Conservation (phyloP, 768 basidiomycete genomes). For the Wakefieldia striispora region DNA sequence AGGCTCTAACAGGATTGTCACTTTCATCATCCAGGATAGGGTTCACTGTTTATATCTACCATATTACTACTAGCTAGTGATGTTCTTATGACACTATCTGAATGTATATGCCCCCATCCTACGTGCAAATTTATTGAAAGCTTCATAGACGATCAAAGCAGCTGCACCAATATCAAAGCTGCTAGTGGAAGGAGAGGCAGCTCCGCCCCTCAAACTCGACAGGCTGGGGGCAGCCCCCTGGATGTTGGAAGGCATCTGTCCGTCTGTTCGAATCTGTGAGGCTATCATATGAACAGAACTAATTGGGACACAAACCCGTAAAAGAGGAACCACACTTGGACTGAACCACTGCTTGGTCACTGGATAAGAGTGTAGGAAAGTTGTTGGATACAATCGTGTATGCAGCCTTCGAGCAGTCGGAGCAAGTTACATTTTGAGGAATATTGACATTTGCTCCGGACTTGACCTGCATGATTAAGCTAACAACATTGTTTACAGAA, state of each 20-base stretch:
- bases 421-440: slow-evolving; percentile 46
- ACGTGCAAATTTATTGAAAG: too few relatives aligned
- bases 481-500: slow-evolving; percentile 18
- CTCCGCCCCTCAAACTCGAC: slow-evolving; percentile 18
- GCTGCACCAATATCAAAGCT: slow-evolving; percentile 25
- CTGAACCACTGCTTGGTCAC: slow-evolving; percentile 28
- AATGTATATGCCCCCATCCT: not conserved
- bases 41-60: too few relatives aligned
- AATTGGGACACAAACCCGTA: slow-evolving; percentile 38
- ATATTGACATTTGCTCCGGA: slow-evolving; percentile 15
- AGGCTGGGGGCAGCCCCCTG: slow-evolving; percentile 23
- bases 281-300: not conserved
- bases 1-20: too few relatives aligned
- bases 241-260: slow-evolving; percentile 29
- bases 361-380: slow-evolving; percentile 35
- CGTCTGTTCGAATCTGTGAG: slow-evolving; percentile 24
- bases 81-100: not conserved
- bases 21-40: too few relatives aligned
- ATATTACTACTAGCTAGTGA: not conserved
- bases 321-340: slow-evolving; percentile 49
- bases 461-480: slow-evolving; percentile 5
- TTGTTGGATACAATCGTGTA: slow-evolving; percentile 42
- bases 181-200: slow-evolving; percentile 18
- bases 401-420: slow-evolving; percentile 50
- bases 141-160: slow-evolving; percentile 26